phyloP scores from a whole-genome alignment of 306 rosid species.

The Lathyrus aphaca region DNA sequence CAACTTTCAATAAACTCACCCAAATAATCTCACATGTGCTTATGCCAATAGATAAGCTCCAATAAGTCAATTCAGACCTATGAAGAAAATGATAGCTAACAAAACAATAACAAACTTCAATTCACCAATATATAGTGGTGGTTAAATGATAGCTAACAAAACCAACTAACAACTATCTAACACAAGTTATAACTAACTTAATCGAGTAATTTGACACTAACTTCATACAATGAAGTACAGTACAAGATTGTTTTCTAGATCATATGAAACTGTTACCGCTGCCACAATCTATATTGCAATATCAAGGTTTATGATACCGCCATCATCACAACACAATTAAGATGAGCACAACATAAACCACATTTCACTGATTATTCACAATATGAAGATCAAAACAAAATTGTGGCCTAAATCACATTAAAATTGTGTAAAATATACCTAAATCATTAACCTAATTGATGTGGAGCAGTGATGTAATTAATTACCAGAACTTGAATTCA shows the following conservation, averaged over 20 bases:
- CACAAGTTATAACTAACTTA: background rate
- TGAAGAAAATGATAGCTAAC: too few relatives aligned
- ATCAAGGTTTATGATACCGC: background rate
- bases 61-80: too few relatives aligned
- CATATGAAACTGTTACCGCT: slow-evolving; percentile 23
- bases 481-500: slow-evolving; percentile 91
- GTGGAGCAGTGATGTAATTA: background rate
- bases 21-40: too few relatives aligned
- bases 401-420: background rate
- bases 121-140: too few relatives aligned
- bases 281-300: slow-evolving; percentile 1
- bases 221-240: slow-evolving; percentile 29
- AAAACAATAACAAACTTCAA: too few relatives aligned
- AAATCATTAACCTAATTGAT: background rate
- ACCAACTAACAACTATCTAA: background rate
- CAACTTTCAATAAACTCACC: too few relatives aligned
- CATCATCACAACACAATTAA: background rate
- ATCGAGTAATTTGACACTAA: background rate
- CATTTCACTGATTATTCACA: background rate
- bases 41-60: too few relatives aligned
- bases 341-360: background rate
- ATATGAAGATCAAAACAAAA: background rate
- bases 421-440: background rate
- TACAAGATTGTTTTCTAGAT: background rate
- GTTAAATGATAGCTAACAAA: background rate